Conservation (phyloP, 768 basidiomycete species). For the Saitozyma podzolica region DNA sequence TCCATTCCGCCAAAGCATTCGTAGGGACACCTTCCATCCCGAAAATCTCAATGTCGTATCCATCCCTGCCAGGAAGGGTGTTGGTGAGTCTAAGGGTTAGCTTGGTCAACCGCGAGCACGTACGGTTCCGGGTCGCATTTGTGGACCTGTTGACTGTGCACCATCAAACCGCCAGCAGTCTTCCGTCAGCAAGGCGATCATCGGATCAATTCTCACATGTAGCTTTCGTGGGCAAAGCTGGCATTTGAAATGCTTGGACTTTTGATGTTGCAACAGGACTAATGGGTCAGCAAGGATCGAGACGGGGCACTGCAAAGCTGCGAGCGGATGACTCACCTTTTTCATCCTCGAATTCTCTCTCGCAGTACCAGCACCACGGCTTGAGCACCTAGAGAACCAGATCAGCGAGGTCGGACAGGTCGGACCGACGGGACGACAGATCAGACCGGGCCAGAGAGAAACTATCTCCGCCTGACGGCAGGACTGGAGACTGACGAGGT, state of each 20-base stretch:
- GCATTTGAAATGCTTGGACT: slow-evolving; percentile 99
- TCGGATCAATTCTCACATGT: slow-evolving; percentile 56
- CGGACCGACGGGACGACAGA: too few species aligned
- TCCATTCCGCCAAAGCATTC: slow-evolving; percentile 92
- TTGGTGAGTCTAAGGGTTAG: slow-evolving; percentile 77
- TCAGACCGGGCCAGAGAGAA: too few species aligned
- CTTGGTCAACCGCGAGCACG: slow-evolving; percentile 33
- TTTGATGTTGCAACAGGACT: slow-evolving; percentile 99
- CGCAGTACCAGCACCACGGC: slow-evolving; percentile 99
- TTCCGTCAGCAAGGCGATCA: slow-evolving; percentile 14
- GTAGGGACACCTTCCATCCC: slow-evolving; percentile 98
- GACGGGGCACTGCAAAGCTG: slow-evolving; percentile 28
- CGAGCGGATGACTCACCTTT: slow-evolving; percentile 63
- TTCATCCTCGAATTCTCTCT: slow-evolving; percentile 98
- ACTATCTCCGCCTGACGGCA: too few species aligned
- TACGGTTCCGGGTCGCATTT: slow-evolving; percentile 96
- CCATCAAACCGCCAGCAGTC: slow-evolving; percentile 94
- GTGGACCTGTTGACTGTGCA: slow-evolving; percentile 98
- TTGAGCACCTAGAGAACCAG: slow-evolving; percentile 41
- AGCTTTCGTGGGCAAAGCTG: slow-evolving; percentile 90
- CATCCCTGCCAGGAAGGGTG: slow-evolving; percentile 91
- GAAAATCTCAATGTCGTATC: slow-evolving; percentile 98
- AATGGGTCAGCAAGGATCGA: slow-evolving; percentile 1
- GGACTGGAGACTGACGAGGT: too few species aligned
- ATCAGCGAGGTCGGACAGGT: background rate